Evolutionary conservation across 192 early-diverging fungal species (phyloP), one percentile per base, ranked within the genome.

Genomic region (Globomyces pollinis-pini): DNA sequence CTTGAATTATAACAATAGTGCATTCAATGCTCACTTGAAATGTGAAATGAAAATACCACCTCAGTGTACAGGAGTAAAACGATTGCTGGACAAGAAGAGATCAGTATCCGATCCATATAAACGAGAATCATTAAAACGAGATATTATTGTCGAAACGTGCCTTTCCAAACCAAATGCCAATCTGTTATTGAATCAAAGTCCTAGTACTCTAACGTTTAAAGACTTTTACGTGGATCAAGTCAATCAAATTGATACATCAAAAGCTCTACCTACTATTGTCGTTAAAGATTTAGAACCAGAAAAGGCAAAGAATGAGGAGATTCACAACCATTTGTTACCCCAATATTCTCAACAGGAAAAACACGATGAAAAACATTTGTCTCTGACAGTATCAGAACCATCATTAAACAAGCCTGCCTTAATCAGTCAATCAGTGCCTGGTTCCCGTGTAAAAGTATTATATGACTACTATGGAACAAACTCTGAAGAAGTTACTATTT

Each of bases 1-100:
- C 7, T n/a, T 35, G 20, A 16, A 2, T n/a, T 28, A 29, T 29
- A 43, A 50, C 55, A 73, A 73, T 15, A 85, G 88, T 63, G 82
- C 81, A 1, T 87, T 84, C 54, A 86, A 85, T 60, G 83, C 84
- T 24, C 88, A 90, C 60, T 69, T 84, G 6, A 88, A 86, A 63
- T 90, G 88, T 59, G 88, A 90, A 60, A 79, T 86, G 71, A 90
- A 88, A 60, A 81, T 86, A 9, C 71, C 85, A 7, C 83, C 83
- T 0, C 79, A 69, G 38, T 90, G 88, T 44, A 73, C 78, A 32
- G 72, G 77, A 23, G 53, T 78, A 3, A 78, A 74, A 43, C 79
- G 78, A 9, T 15, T 57, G 8, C 30, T 29, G n/a, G 55, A 33
- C 6, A 47, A 26, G 28, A 47, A 47, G 44, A 21, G 44, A 26